Base-by-base conservation (phyloP, 176 grass and related monocot genomes). In the Bromus sterilis region DNA sequence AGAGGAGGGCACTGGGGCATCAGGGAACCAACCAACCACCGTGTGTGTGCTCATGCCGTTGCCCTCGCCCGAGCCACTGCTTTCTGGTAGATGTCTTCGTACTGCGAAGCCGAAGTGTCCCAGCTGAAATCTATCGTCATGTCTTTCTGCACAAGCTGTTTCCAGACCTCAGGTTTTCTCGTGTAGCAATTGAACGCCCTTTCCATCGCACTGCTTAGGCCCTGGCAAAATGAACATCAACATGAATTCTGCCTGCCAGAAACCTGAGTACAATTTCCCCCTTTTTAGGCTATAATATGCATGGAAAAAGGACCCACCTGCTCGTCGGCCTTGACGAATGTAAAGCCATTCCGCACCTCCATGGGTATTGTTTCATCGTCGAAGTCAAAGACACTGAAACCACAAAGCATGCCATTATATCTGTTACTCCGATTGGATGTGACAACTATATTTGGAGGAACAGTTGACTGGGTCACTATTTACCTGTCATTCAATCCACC, bases 401-500 rank as follows among this genome's bases (percentile, higher is more conserved):
- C 61, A 71, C 4, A 34, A 89, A 85, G 13, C 32, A 83, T 13
- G 15, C 18, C 51, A 64, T 76, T 61, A 55, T 56, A 53, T 14
- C 46, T 72, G 14, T 30, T 28, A 10, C 24, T 71, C 73, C 57
- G 33, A 39, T 62, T 85, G 15, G 78, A 71, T 58, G 24, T 41
- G 23, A 32, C 21, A 31, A 40, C 9, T 76, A 40, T 60, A 21
- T 56, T 68, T 31, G 23, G 20, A 36, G 9, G 16, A 88, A 80
- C 26, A 37, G 24, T 21, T 58, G 48, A 11, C 36, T 89, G 24
- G 11, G 31, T 89, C 5, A 66, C 14, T 33, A 21, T 11, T 81
- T 77, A 98, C 95, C 95, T 98, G 76, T 98, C 95, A 88, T 93
- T 98, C 81, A 98, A 62, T 66, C 95, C 95, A 75, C 95, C 95